These are phyloP conservation scores for Penicillium brasilianum DNA, from an alignment of 2,329 filamentous ascomycete genomes.

Conservation along the genomic window DNA sequence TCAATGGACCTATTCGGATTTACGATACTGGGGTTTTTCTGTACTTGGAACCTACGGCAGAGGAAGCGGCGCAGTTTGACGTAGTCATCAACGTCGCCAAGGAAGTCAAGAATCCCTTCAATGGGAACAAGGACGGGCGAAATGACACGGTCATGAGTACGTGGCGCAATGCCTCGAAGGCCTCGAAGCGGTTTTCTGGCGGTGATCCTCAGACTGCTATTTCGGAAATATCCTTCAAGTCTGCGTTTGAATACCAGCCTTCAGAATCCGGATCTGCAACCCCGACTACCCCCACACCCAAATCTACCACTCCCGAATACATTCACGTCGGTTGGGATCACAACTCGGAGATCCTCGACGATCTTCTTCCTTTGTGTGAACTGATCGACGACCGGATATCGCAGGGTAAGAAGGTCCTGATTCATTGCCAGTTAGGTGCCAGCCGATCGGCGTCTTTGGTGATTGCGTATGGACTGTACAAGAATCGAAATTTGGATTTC, in stretches of 20 bases:
- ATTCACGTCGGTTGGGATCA: slow-evolving; percentile 71
- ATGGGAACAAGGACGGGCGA: slow-evolving; percentile 32
- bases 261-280: slow-evolving; percentile 37
- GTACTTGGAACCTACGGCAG: slow-evolving; percentile 65
- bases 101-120: slow-evolving; percentile 67
- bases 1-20: slow-evolving; percentile 67
- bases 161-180: slow-evolving; percentile 54
- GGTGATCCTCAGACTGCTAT: slow-evolving; percentile 51
- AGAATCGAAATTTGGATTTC: slow-evolving; percentile 65
- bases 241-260: slow-evolving; percentile 51
- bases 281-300: slow-evolving; percentile 37
- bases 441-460: slow-evolving; percentile 69
- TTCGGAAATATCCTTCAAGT: slow-evolving; percentile 56
- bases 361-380: slow-evolving; percentile 63
- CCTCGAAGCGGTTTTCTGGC: slow-evolving; percentile 41
- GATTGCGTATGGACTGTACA: slow-evolving; percentile 69
- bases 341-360: slow-evolving; percentile 69
- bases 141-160: slow-evolving; percentile 50
- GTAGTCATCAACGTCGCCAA: slow-evolving; percentile 70
- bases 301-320: slow-evolving; percentile 60
- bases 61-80: slow-evolving; percentile 65
- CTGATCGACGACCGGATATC: slow-evolving; percentile 64
- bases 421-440: slow-evolving; percentile 69
- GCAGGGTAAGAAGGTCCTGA: slow-evolving; percentile 63
- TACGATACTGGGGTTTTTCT: slow-evolving; percentile 67